Conservation (phyloP, 202 grass and related monocot species). For the Dendrocalamus latiflorus region DNA sequence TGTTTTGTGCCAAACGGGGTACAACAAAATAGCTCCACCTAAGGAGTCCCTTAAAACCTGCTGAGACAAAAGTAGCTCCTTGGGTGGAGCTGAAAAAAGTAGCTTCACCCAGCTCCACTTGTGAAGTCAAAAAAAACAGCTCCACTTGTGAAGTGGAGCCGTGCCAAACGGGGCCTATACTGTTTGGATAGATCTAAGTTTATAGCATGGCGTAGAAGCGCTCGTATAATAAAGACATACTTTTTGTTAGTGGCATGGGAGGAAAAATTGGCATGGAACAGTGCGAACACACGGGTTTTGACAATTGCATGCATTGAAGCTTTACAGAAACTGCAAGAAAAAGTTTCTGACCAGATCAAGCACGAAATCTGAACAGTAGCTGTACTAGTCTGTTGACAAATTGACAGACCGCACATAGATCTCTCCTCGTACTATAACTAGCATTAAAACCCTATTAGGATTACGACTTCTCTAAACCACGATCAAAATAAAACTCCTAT, state of each 20-base stretch:
- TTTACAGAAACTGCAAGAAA: not conserved
- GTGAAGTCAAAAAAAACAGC: too few relatives aligned
- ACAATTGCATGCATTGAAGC: not conserved
- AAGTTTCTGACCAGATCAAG: conserved; percentile 1
- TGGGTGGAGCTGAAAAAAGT: too few relatives aligned
- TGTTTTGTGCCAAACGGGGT: too few relatives aligned
- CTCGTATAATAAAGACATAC: not conserved
- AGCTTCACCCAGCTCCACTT: too few relatives aligned
- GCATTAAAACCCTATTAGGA: not conserved
- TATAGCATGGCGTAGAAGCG: too few relatives aligned
- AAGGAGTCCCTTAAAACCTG: too few relatives aligned
- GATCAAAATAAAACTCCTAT: not conserved
- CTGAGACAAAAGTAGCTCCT: too few relatives aligned
- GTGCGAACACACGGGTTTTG: not conserved
- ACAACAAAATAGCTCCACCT: too few relatives aligned
- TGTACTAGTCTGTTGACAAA: conserved; percentile 3
- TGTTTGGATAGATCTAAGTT: too few relatives aligned
- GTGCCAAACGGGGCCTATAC: too few relatives aligned
- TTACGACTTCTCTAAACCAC: not conserved
- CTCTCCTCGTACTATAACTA: conserved; percentile 12
- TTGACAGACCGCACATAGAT: conserved; percentile 5
- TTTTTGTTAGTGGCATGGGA: not conserved
- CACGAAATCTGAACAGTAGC: not conserved
- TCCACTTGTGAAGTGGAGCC: too few relatives aligned
- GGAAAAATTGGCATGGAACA: not conserved